phyloP scores from a whole-genome alignment of 805 yeast species.

The Sungouiozyma ichnusensis region DNA sequence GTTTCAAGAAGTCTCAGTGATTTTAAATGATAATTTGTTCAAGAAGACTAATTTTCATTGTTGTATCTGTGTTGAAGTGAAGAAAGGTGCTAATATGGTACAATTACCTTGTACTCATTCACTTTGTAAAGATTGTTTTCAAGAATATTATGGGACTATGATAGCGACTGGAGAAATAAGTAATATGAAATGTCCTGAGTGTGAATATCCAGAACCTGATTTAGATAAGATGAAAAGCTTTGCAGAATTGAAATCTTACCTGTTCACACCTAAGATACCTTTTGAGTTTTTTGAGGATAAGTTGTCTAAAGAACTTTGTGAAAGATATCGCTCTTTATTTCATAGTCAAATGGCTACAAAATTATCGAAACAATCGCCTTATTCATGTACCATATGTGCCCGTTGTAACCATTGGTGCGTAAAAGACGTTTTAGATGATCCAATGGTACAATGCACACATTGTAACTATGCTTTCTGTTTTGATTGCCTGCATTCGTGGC shows the following conservation, averaged over 20 bases:
- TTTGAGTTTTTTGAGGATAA: conserved; percentile 28
- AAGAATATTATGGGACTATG: conserved; percentile 32
- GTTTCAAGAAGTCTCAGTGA: conserved; percentile 18
- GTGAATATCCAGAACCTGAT: conserved; percentile 19
- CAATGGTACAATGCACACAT: conserved; percentile 37
- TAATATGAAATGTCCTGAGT: conserved; percentile 49
- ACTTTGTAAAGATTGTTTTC: conserved; percentile 39
- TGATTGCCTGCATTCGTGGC: conserved; percentile 51
- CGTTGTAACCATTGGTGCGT: conserved; percentile 41
- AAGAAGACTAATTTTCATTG: conserved; percentile 35
- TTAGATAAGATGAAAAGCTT: conserved; percentile 18
- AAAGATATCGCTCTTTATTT: conserved; percentile 33
- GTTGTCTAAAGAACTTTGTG: conserved; percentile 21
- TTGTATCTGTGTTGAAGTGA: conserved; percentile 44
- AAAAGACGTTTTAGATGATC: conserved; percentile 36
- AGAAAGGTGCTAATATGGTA: conserved; percentile 35
- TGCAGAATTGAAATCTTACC: conserved; percentile 25
- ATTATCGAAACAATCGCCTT: conserved; percentile 37
- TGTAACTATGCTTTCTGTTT: conserved; percentile 48
- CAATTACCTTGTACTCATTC: conserved; percentile 36
- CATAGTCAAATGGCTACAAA: conserved; percentile 33
- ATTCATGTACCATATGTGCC: conserved; percentile 43
- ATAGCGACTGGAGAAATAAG: conserved; percentile 41
- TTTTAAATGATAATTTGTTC: conserved; percentile 23
- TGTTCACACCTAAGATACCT: conserved; percentile 36